These are phyloP conservation scores for Suillus plorans DNA, from an alignment of 768 basidiomycete genomes.

Conservation along the genomic window DNA sequence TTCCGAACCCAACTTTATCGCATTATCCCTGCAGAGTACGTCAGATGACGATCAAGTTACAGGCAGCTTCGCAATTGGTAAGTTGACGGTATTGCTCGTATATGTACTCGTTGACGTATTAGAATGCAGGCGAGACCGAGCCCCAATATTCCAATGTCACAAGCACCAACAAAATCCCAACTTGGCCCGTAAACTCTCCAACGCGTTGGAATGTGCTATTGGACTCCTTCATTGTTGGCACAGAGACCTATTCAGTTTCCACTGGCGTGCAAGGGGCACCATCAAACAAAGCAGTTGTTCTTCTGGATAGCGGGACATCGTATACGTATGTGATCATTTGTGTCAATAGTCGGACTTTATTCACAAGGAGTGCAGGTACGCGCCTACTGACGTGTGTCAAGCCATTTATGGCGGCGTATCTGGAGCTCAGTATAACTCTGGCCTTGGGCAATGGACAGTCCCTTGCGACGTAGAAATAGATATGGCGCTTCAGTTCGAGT, in stretches of 20 bases:
- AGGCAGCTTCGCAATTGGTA: slow-evolving; percentile 75
- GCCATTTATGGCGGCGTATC: slow-evolving; percentile 66
- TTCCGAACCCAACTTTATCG: slow-evolving; percentile 74
- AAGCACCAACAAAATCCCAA: slow-evolving; percentile 60
- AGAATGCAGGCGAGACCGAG: slow-evolving; percentile 61
- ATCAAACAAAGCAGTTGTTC: slow-evolving; percentile 66
- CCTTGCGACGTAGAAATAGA: slow-evolving; percentile 77
- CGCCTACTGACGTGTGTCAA: slow-evolving; percentile 58
- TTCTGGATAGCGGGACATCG: slow-evolving; percentile 82
- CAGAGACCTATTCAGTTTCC: slow-evolving; percentile 48
- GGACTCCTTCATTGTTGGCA: slow-evolving; percentile 67
- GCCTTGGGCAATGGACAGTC: slow-evolving; percentile 62
- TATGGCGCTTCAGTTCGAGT: slow-evolving; percentile 80
- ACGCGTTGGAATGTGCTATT: slow-evolving; percentile 75
- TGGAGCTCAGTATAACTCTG: slow-evolving; percentile 59
- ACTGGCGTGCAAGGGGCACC: slow-evolving; percentile 59
- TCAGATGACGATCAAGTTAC: slow-evolving; percentile 54
- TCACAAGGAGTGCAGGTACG: slow-evolving; percentile 51
- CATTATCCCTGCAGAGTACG: slow-evolving; percentile 69
- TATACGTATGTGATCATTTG: slow-evolving; percentile 55
- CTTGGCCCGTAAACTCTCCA: slow-evolving; percentile 67
- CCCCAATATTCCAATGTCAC: slow-evolving; percentile 59
- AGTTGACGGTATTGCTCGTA: slow-evolving; percentile 13
- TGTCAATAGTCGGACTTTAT: slow-evolving; percentile 1
- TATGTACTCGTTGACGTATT: background rate